Conservation (phyloP, 495 filamentous ascomycete species). For the Neurospora terricola region DNA sequence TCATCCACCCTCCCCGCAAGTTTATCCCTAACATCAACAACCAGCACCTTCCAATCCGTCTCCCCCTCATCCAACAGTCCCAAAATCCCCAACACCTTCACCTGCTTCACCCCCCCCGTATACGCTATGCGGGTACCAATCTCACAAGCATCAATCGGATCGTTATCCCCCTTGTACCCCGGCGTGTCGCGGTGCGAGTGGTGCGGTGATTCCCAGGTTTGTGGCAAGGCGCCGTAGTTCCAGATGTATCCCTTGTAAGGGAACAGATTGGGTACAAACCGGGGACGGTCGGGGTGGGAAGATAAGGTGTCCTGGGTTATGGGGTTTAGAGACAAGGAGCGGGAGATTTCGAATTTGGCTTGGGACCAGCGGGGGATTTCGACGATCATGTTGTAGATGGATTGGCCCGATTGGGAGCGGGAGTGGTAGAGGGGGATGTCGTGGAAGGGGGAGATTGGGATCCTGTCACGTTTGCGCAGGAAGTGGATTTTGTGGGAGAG, state of each 20-base stretch:
- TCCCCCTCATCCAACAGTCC: constrained; percentile 24
- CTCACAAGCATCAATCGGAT: constrained; percentile 17
- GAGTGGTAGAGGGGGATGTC: not conserved
- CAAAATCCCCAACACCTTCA: constrained; percentile 23
- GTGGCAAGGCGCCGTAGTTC: constrained; percentile 19
- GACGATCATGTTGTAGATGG: constrained; percentile 21
- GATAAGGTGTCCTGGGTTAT: constrained; percentile 12
- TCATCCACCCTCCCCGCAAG: constrained; percentile 13
- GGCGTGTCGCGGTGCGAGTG: no score
- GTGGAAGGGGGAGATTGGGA: constrained; percentile 4
- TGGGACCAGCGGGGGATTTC: constrained; percentile 22
- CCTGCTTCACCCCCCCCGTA: constrained; percentile 10
- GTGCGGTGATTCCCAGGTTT: constrained; percentile 19
- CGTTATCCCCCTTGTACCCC: no score
- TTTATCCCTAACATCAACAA: constrained; percentile 18
- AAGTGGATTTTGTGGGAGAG: not conserved
- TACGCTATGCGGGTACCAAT: constrained; percentile 4
- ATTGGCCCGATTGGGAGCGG: no score
- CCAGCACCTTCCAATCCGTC: constrained; percentile 29
- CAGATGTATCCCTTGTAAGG: constrained; percentile 20
- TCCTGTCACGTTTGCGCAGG: not conserved
- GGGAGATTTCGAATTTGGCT: constrained; percentile 19
- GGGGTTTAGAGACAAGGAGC: constrained; percentile 11
- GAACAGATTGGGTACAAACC: constrained; percentile 13
- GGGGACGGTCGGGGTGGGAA: no score